These are phyloP conservation scores for Sarcomyxa edulis DNA, from an alignment of 768 basidiomycete genomes.

Conservation along the genomic window DNA sequence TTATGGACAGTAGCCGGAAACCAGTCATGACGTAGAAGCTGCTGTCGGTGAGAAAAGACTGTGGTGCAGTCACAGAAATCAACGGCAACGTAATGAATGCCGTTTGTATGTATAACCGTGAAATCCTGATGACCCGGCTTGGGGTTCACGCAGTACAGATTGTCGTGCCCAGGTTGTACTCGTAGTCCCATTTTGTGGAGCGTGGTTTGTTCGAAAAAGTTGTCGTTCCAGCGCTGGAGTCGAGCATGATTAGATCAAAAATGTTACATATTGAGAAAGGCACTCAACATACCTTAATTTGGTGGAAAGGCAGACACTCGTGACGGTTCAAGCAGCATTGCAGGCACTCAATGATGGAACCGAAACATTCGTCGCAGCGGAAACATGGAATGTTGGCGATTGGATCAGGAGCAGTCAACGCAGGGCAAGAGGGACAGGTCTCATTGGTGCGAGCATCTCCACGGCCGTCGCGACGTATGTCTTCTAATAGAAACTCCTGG, in stretches of 20 bases:
- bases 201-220: conserved; percentile 3
- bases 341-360: conserved; percentile 1
- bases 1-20: conserved; percentile 24
- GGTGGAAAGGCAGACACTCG: conserved; percentile 4
- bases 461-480: conserved; percentile 2
- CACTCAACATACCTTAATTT: conserved; percentile 5
- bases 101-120: conserved; percentile 22
- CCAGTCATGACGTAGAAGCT: conserved; percentile 22
- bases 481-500: conserved; percentile 4
- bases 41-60: conserved; percentile 10
- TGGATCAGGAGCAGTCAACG: not conserved
- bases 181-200: conserved; percentile 5
- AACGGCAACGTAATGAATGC: conserved; percentile 23
- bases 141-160: conserved; percentile 2
- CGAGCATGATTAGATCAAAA: not conserved
- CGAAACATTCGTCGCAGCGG: conserved; percentile 8
- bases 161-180: conserved; percentile 7
- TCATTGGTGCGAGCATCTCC: not conserved
- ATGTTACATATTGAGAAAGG: not conserved
- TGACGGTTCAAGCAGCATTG: conserved; percentile 6
- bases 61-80: conserved; percentile 26
- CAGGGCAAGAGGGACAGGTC: conserved; percentile 2
- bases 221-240: conserved; percentile 7
- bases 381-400: not conserved
- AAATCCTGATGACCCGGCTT: conserved; percentile 16